A percentile compares a stretch with the other conserved stretches of the same genome.
Conservation (phyloP, 345 rosid genomes). For the Ceriops tagal region DNA sequence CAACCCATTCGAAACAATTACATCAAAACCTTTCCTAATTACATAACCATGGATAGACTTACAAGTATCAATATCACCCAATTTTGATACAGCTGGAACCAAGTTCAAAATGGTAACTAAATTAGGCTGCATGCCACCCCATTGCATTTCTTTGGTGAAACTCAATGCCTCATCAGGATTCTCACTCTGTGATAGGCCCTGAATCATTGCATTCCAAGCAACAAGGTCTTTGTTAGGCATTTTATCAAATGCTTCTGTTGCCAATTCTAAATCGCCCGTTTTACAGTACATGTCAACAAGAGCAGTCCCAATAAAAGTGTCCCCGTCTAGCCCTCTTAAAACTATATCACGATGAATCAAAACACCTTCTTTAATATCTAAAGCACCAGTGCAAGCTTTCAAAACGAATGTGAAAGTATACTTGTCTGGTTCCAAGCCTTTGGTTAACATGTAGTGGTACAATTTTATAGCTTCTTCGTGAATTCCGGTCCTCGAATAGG, state of each 20-base stretch:
- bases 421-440: constrained; percentile 47
- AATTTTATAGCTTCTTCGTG: constrained; percentile 42
- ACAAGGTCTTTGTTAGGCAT: constrained; percentile 48
- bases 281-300: constrained; percentile 53
- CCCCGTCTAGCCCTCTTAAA: constrained; percentile 43
- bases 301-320: constrained; percentile 50
- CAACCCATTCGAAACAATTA: constrained; percentile 42
- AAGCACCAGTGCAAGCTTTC: constrained; percentile 50
- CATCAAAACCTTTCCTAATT: constrained; percentile 37
- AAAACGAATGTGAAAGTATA: constrained; percentile 59
- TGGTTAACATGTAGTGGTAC: constrained; percentile 35
- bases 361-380: constrained; percentile 45
- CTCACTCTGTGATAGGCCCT: constrained; percentile 36
- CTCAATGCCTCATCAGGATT: constrained; percentile 33
- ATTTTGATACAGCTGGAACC: constrained; percentile 56
- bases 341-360: constrained; percentile 36
- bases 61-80: constrained; percentile 37
- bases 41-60: constrained; percentile 51
- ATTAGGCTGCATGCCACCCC: constrained; percentile 31
- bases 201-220: constrained; percentile 51
- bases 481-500: constrained; percentile 34
- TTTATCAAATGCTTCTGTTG: constrained; percentile 47
- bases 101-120: constrained; percentile 47
- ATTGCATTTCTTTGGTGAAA: constrained; percentile 40
- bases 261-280: constrained; percentile 36